Conservation (phyloP, 2,329 filamentous ascomycete species). For the Colletotrichum viniferum region DNA sequence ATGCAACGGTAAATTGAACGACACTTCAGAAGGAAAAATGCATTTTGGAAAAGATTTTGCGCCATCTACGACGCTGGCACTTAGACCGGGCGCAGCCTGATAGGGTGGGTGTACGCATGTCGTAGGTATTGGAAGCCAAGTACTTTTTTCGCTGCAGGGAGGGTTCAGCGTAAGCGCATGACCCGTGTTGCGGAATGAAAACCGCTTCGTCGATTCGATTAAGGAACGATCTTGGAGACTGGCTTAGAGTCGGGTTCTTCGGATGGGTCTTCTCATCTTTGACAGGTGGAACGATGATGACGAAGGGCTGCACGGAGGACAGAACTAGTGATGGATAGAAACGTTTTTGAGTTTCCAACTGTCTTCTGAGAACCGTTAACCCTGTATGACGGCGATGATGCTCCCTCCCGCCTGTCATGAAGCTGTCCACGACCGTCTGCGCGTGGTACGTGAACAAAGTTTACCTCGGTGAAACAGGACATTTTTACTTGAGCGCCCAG, state of each 20-base stretch:
- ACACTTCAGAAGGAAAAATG: background rate
- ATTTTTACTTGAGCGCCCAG: background rate
- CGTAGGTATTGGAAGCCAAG: background rate
- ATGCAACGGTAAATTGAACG: background rate
- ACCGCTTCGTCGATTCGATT: background rate
- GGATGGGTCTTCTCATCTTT: background rate
- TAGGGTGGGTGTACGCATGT: background rate
- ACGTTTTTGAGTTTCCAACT: background rate
- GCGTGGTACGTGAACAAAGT: background rate
- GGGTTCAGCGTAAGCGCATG: background rate
- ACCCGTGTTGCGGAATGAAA: background rate
- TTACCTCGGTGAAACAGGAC: background rate
- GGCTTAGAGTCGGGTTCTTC: background rate
- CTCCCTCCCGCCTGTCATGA: background rate
- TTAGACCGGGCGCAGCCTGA: background rate
- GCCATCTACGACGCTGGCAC: background rate
- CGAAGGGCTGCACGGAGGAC: background rate
- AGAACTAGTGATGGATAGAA: background rate
- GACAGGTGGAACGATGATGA: background rate
- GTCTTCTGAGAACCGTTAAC: background rate
- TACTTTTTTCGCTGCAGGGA: background rate
- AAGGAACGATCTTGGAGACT: background rate
- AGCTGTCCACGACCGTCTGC: background rate
- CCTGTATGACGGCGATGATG: background rate
- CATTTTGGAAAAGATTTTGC: background rate